Evolutionary conservation across 1,284 basidiomycete species (phyloP).

Genomic region (Calocybe gambosa): DNA sequence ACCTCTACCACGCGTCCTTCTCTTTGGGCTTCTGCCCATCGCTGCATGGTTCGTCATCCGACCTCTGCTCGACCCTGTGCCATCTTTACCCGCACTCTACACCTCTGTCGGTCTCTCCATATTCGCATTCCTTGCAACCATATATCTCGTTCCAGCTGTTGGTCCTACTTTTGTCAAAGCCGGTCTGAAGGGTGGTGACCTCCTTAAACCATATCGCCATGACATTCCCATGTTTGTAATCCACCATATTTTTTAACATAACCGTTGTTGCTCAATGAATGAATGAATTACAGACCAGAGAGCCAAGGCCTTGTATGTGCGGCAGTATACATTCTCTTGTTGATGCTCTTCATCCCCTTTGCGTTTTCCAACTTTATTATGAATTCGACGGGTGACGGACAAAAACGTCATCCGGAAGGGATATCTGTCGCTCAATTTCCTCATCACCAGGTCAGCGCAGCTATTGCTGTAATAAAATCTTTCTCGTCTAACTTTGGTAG

Average conservation of each 20-base stretch:
- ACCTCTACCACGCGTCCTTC: slow-evolving; percentile 45
- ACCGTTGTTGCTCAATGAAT: slow-evolving; percentile 4
- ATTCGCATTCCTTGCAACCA: slow-evolving; percentile 67
- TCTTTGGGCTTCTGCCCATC: slow-evolving; percentile 55
- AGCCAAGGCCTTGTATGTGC: slow-evolving; percentile 89
- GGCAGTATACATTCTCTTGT: slow-evolving; percentile 78
- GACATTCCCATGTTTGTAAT: slow-evolving; percentile 64
- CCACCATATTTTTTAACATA: slow-evolving; percentile 3
- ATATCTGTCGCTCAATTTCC: slow-evolving; percentile 70
- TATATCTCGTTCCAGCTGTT: slow-evolving; percentile 71
- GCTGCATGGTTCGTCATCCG: slow-evolving; percentile 65
- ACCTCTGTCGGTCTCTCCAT: slow-evolving; percentile 77
- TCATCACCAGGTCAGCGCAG: slow-evolving; percentile 70
- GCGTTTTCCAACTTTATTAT: slow-evolving; percentile 74
- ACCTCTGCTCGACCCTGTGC: slow-evolving; percentile 61
- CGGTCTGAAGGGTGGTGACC: slow-evolving; percentile 73
- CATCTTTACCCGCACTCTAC: slow-evolving; percentile 62
- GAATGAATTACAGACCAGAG: slow-evolving; percentile 88
- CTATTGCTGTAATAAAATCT: slow-evolving; percentile 7
- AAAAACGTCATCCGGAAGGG: slow-evolving; percentile 45
- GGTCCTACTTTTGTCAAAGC: slow-evolving; percentile 71
- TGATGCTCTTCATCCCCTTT: slow-evolving; percentile 88
- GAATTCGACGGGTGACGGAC: slow-evolving; percentile 25
- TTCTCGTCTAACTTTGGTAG: slow-evolving; percentile 31
- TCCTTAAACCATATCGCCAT: slow-evolving; percentile 64